Percentiles rank a stretch among this genome's conserved stretches.
These are phyloP conservation scores for Hygrophoropsis aurantiaca DNA, from an alignment of 768 basidiomycete genomes.

Conservation along the genomic window DNA sequence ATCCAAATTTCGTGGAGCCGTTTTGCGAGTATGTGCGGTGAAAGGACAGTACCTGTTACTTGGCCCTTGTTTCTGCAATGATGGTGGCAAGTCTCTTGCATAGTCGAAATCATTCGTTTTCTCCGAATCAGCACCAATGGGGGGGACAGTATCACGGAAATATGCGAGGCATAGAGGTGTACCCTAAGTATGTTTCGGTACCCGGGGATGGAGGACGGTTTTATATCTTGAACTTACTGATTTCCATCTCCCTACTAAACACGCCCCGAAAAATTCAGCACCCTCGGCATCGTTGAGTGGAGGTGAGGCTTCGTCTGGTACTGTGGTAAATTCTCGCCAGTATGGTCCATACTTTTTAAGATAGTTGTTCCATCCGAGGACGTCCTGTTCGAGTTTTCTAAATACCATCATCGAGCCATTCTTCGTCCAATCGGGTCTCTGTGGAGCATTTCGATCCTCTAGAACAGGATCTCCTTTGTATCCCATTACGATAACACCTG, in stretches of 20 bases:
- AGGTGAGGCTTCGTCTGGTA: background rate
- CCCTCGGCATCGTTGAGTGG: conserved; percentile 38
- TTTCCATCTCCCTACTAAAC: conserved; percentile 57
- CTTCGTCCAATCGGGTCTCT: conserved; percentile 42
- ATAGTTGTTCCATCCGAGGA: conserved; percentile 52
- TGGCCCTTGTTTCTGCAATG: background rate
- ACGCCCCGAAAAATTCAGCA: conserved; percentile 50
- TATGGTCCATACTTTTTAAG: conserved; percentile 29
- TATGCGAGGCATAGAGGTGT: conserved; percentile 47
- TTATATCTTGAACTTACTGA: conserved; percentile 33
- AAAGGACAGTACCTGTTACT: conserved; percentile 37
- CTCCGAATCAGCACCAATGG: conserved; percentile 33
- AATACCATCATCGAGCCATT: conserved; percentile 55
- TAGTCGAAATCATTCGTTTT: conserved; percentile 45
- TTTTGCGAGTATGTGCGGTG: conserved; percentile 49
- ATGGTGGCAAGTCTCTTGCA: conserved; percentile 20
- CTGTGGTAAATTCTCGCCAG: conserved; percentile 20
- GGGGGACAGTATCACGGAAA: conserved; percentile 38
- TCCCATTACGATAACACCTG: conserved; percentile 47
- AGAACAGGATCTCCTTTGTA: conserved; percentile 37
- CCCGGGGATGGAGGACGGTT: background rate
- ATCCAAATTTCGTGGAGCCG: conserved; percentile 37
- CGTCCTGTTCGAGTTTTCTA: conserved; percentile 51
- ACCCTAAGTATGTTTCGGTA: conserved; percentile 16
- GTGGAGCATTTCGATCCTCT: conserved; percentile 1